Evolutionary conservation across 1,284 basidiomycete species (phyloP), one percentile per base, ranked within the genome.

Genomic region (Papiliotrema fonsecae): DNA sequence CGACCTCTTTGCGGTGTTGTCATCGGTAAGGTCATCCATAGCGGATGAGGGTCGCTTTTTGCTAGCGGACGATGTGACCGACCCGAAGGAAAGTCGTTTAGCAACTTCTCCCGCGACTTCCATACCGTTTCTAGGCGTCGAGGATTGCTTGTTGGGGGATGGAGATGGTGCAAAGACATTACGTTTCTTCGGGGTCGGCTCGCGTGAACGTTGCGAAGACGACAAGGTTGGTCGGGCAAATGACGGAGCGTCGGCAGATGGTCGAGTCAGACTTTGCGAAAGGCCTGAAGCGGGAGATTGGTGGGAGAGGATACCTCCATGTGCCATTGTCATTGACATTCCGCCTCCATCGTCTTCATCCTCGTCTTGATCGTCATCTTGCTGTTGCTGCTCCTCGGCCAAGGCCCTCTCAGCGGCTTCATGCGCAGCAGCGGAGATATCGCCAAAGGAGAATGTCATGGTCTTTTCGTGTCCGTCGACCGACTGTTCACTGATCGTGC

Each of bases 111-210:
- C 61, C 25, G 65, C 64, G 6, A 57, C 51, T 21, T 56, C 59
- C 51, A 69, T 60, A 2, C 62, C 62, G 18, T 41, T 45, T 41
- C 55, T 62, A 6, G 46, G 39, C 1, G 67, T 63, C 0, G 65
- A 65, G 7, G 57, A 55, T 2, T 55, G 47, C 34, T 61, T 61
- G 49, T 36, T 31, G 1, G 65, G 64, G 28, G 56, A 54, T 2
- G 66, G 68, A 0, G 64, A 65, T 5, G 64, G 66, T 3, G 61
- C 67, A 40, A 70, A 72, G 31, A 68, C 55, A 45, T 72, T 72
- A 18, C 67, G 55, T 50, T 67, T 69, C 38, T 56, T 50, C 9
- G 54, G 32, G 3, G 51, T 43, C 19, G 50, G 35, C 28, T 49
- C 45, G 36, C 49, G 54, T 37, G 47, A 49, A 41, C 67, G 64